phyloP scores from a whole-genome alignment of 805 yeast genomes.

The Tetrapisispora fleetii region DNA sequence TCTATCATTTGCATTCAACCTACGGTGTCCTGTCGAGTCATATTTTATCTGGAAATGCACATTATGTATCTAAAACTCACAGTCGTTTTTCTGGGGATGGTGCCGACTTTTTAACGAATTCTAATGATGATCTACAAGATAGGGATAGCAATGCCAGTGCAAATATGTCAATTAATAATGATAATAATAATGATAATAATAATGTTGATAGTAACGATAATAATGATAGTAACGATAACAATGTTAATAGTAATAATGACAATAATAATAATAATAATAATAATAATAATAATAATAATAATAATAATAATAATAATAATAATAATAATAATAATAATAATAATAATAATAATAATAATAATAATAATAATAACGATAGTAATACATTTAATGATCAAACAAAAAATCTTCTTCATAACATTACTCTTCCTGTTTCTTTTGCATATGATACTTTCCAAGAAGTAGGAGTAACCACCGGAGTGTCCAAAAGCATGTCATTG shows the following conservation, averaged over 20 bases:
- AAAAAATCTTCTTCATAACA: slow-evolving; percentile 20
- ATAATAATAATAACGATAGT: neutral
- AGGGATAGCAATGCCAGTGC: too few species aligned
- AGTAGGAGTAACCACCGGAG: slow-evolving; percentile 27
- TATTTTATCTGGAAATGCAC: slow-evolving; percentile 18
- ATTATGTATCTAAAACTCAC: slow-evolving; percentile 7
- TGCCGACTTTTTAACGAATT: neutral
- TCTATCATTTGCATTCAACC: slow-evolving; percentile 22
- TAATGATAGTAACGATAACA: slow-evolving; percentile 2
- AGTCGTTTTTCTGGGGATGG: neutral
- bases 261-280: slow-evolving; percentile 1
- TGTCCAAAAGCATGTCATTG: slow-evolving; percentile 23
- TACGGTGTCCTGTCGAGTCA: slow-evolving; percentile 18
- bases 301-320: too few species aligned
- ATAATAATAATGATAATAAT: neutral
- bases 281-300: neutral
- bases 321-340: neutral
- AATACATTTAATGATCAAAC: neutral
- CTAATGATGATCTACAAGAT: neutral
- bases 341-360: neutral
- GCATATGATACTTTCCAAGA: slow-evolving; percentile 30
- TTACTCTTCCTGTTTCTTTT: slow-evolving; percentile 25
- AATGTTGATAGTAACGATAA: slow-evolving; percentile 9
- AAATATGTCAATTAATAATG: too few species aligned
- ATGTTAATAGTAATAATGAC: neutral